Conservation (phyloP, 2,329 filamentous ascomycete genomes). For the Xylariaceae sp. region DNA sequence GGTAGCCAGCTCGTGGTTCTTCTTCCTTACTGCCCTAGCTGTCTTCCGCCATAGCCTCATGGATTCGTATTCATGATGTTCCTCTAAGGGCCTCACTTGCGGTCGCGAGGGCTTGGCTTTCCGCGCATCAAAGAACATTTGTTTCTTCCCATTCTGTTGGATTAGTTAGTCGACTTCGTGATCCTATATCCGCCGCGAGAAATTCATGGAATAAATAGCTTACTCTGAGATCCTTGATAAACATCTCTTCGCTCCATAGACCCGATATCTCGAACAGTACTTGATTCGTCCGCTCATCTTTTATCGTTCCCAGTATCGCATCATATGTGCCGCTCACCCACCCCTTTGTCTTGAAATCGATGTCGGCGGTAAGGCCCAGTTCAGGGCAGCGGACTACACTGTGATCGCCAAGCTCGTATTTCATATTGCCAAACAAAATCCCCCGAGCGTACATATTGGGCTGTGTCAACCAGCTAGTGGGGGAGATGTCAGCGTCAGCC, state of each 20-base stretch:
- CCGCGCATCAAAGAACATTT: constrained; percentile 82
- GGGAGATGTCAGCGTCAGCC: constrained; percentile 5
- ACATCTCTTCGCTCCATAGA: constrained; percentile 93
- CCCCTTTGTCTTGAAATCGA: constrained; percentile 98
- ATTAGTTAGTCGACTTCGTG: constrained; percentile 13
- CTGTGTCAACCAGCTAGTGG: constrained; percentile 75
- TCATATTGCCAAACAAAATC: constrained; percentile 98
- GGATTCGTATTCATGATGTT: constrained; percentile 87
- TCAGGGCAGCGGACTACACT: constrained; percentile 90
- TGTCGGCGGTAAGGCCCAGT: constrained; percentile 75
- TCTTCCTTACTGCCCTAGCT: constrained; percentile 71
- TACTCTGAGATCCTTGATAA: constrained; percentile 75
- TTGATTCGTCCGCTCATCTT: constrained; percentile 80
- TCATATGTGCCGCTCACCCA: constrained; percentile 97
- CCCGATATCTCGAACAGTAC: constrained; percentile 87
- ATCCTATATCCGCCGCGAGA: not conserved
- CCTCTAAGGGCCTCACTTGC: constrained; percentile 66
- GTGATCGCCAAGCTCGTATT: constrained; percentile 96
- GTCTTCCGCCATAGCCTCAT: constrained; percentile 82
- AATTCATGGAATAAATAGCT: constrained; percentile 25
- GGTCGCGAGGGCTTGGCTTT: constrained; percentile 72
- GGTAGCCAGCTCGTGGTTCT: constrained; percentile 83
- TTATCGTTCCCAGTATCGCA: constrained; percentile 86
- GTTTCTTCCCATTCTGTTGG: constrained; percentile 74
- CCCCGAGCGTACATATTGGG: constrained; percentile 99